These are phyloP conservation scores for Cyclotella kingstonii DNA, from an alignment of 108 stramenopile genomes.

Conservation along the genomic window DNA sequence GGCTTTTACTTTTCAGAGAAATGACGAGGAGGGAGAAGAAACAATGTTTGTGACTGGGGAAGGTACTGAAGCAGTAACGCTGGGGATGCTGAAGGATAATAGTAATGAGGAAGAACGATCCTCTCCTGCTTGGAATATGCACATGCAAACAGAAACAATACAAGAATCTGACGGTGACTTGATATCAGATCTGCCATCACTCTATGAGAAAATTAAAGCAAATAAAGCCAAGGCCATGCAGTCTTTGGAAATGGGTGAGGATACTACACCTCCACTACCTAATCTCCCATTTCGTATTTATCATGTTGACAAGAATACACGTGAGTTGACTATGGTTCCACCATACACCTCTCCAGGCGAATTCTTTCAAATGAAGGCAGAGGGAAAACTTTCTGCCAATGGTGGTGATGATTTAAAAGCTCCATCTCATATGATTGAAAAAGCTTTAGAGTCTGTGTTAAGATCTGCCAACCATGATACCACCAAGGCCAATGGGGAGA, in stretches of 20 bases:
- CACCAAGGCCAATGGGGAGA: constrained; percentile 55
- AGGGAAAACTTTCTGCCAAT: constrained; percentile 6
- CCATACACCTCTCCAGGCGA: constrained; percentile 74
- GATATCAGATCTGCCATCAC: constrained; percentile 35
- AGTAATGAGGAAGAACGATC: constrained; percentile 13
- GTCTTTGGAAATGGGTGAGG: constrained; percentile 28
- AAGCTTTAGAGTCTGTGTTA: background rate
- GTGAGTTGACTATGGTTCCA: constrained; percentile 65
- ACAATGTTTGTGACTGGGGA: background rate
- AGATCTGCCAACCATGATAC: no score
- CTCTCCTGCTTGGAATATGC: constrained; percentile 2
- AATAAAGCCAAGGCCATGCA: constrained; percentile 54
- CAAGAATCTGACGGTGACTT: constrained; percentile 41
- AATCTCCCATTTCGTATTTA: constrained; percentile 78
- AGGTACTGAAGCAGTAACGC: constrained; percentile 1
- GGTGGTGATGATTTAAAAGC: no score
- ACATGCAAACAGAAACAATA: no score
- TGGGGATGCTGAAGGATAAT: constrained; percentile 6
- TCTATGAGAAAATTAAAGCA: constrained; percentile 55
- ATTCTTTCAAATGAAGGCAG: constrained; percentile 40
- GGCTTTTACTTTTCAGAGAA: constrained; percentile 45
- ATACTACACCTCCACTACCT: constrained; percentile 38
- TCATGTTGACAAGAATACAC: constrained; percentile 56
- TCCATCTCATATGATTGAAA: no score
- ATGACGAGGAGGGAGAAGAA: constrained; percentile 17